Evolutionary conservation across 176 grass and related monocot species (phyloP).

Genomic region (Ensete glaucum): DNA sequence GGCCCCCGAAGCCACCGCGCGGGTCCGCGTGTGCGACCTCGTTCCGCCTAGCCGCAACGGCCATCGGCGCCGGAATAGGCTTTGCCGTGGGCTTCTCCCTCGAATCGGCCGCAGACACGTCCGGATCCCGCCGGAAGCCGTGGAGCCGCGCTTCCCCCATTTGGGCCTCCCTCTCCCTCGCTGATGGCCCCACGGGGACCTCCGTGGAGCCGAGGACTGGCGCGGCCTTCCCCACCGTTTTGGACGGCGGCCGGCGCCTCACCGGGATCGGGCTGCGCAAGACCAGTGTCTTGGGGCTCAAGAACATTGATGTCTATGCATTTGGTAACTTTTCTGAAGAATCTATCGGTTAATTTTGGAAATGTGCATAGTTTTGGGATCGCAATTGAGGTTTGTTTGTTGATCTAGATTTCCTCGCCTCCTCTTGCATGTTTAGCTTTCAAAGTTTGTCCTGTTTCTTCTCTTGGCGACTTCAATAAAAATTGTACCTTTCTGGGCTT

Average conservation of each 20-base stretch:
- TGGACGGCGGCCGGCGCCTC: constrained; percentile 36
- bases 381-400: not conserved
- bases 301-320: constrained; percentile 68
- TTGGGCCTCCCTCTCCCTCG: constrained; percentile 69
- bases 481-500: not conserved
- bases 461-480: not conserved
- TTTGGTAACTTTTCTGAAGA: constrained; percentile 46
- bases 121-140: constrained; percentile 4
- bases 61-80: constrained; percentile 17
- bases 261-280: constrained; percentile 68
- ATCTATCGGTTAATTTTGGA: not conserved
- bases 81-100: constrained; percentile 22
- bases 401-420: constrained; percentile 1
- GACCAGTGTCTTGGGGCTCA: constrained; percentile 66
- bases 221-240: constrained; percentile 39
- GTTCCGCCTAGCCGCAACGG: constrained; percentile 12
- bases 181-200: constrained; percentile 13
- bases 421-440: not conserved
- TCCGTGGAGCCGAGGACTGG: constrained; percentile 47
- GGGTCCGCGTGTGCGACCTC: constrained; percentile 9
- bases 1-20: constrained; percentile 13
- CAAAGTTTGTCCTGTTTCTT: not conserved
- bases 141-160: constrained; percentile 19
- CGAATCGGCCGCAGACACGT: constrained; percentile 12
- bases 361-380: not conserved